A percentile compares a stretch with the other conserved stretches of the same genome.
phyloP scores from a whole-genome alignment of 164 flowering plant genomes.

The Stephania yunnanensis region DNA sequence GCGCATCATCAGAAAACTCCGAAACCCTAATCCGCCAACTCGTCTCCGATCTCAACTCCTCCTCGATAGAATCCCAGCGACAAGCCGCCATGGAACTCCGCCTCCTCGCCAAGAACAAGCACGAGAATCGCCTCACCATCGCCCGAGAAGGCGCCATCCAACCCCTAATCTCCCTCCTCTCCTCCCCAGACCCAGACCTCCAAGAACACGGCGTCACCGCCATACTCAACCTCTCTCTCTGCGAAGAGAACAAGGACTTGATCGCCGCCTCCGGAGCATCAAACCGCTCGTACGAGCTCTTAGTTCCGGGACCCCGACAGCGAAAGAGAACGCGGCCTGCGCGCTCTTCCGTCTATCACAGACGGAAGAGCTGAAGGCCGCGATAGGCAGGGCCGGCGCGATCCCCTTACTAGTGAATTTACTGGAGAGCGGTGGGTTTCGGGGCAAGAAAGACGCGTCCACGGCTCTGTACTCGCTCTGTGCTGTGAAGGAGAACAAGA shows the following conservation, averaged over 20 bases:
- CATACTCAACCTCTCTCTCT: conserved; percentile 62
- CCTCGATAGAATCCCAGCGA: conserved; percentile 53
- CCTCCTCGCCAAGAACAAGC: conserved; percentile 69
- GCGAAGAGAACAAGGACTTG: conserved; percentile 67
- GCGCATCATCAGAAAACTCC: conserved; percentile 50
- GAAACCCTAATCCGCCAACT: conserved; percentile 55
- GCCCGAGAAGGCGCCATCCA: conserved; percentile 61
- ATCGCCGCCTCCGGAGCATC: conserved; percentile 67
- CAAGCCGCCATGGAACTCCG: conserved; percentile 70
- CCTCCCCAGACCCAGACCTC: conserved; percentile 53
- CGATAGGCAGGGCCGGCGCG: conserved; percentile 86
- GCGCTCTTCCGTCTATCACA: conserved; percentile 76
- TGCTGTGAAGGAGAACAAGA: conserved; percentile 63
- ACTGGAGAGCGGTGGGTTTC: conserved; percentile 47
- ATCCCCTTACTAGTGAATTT: conserved; percentile 61
- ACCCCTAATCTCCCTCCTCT: conserved; percentile 53
- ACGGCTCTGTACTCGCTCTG: conserved; percentile 75
- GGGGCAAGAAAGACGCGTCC: conserved; percentile 85
- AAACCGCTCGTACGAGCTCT: conserved; percentile 63
- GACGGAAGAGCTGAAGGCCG: conserved; percentile 49
- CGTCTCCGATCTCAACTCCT: conserved; percentile 49
- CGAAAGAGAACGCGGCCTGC: conserved; percentile 86
- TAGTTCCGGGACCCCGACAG: conserved; percentile 52
- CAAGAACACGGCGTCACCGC: conserved; percentile 84
- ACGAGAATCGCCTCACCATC: conserved; percentile 64